These are phyloP conservation scores for Geranomyces variabilis DNA, from an alignment of 192 early-diverging fungal genomes.

Conservation along the genomic window DNA sequence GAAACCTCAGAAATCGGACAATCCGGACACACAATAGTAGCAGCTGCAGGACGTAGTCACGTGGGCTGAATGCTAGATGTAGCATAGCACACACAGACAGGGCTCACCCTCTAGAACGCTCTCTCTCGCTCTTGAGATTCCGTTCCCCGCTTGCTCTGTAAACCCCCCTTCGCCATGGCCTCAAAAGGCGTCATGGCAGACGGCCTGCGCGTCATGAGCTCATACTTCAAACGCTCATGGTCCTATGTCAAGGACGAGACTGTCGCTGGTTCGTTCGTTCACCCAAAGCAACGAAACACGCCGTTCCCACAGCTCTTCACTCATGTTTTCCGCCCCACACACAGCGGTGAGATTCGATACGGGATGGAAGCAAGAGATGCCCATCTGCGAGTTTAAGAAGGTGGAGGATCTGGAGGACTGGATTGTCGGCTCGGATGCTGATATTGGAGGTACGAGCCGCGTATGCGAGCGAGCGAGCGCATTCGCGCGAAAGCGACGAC, in stretches of 20 bases:
- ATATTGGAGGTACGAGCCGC: conserved; percentile 89
- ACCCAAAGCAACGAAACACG: neutral
- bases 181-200: conserved; percentile 11
- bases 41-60: too few species aligned
- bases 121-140: too few species aligned
- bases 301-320: neutral
- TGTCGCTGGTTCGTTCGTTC: conserved; percentile 29
- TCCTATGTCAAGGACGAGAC: conserved; percentile 39
- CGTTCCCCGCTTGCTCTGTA: too few species aligned
- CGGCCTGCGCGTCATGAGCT: conserved; percentile 34
- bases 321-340: neutral
- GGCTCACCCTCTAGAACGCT: too few species aligned
- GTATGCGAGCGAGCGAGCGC: conserved; percentile 11
- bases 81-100: too few species aligned
- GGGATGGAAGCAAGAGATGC: conserved; percentile 70
- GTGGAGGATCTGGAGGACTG: conserved; percentile 72
- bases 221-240: conserved; percentile 42
- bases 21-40: too few species aligned
- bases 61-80: too few species aligned
- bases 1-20: too few species aligned
- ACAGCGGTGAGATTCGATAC: conserved; percentile 35
- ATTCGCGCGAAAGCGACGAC: too few species aligned
- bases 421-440: conserved; percentile 85
- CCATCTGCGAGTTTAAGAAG: conserved; percentile 67
- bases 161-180: neutral